A percentile compares a stretch with the other conserved stretches of the same genome.
These are phyloP conservation scores for Epichloe scottii DNA, from an alignment of 2,329 filamentous ascomycete species.

Conservation along the genomic window DNA sequence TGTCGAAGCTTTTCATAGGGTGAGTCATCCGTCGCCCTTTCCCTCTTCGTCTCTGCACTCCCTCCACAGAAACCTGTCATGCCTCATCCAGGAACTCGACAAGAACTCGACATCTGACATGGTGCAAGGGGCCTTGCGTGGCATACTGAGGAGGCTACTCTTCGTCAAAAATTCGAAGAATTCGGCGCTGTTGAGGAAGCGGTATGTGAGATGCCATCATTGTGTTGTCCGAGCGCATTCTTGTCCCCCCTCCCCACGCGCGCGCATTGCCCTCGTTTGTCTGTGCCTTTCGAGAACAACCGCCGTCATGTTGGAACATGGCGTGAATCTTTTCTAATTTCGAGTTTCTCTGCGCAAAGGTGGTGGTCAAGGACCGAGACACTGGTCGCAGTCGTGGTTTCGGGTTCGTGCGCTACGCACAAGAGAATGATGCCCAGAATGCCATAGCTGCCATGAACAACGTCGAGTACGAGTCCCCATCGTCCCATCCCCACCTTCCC, in stretches of 20 bases:
- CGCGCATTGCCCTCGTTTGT: not conserved
- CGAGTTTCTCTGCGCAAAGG: slow-evolving; percentile 36
- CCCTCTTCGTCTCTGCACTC: slow-evolving; percentile 2
- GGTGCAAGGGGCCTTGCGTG: slow-evolving; percentile 75
- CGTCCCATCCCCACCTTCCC: slow-evolving; percentile 11
- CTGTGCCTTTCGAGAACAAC: not conserved
- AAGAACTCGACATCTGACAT: slow-evolving; percentile 9
- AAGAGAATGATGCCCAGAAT: slow-evolving; percentile 61
- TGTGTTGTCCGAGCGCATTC: not conserved
- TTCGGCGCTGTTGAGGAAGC: slow-evolving; percentile 90
- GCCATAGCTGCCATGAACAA: slow-evolving; percentile 77
- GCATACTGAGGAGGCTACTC: slow-evolving; percentile 85
- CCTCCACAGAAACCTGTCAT: not conserved
- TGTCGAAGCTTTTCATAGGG: slow-evolving; percentile 96
- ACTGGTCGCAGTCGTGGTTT: slow-evolving; percentile 95
- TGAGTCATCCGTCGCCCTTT: slow-evolving; percentile 32
- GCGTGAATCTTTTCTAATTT: slow-evolving; percentile 11
- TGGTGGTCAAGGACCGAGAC: slow-evolving; percentile 95
- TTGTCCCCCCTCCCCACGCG: not conserved
- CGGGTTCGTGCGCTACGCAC: slow-evolving; percentile 83
- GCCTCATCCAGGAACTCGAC: not conserved
- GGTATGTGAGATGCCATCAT: slow-evolving; percentile 44
- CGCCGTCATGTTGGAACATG: not conserved
- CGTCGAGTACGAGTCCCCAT: slow-evolving; percentile 55
- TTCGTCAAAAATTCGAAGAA: slow-evolving; percentile 85